Evolutionary conservation across 2,329 filamentous ascomycete species (phyloP).

Genomic region (Hymenoscyphus salicellus): DNA sequence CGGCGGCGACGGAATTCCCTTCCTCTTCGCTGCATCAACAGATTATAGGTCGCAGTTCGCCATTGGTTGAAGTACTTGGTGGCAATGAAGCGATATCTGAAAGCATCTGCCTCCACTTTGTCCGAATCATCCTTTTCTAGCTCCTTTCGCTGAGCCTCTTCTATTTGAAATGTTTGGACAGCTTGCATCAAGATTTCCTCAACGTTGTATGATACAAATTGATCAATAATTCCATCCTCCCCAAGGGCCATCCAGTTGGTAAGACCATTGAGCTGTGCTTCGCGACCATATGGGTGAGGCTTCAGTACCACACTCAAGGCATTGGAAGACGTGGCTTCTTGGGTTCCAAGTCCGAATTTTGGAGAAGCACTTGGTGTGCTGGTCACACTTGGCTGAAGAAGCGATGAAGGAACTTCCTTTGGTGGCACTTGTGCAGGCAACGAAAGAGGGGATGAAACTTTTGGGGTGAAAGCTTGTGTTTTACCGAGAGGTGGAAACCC

Average conservation of each 20-base stretch:
- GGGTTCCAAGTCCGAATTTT: background rate
- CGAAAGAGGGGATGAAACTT: background rate
- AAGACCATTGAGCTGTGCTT: conserved; percentile 17
- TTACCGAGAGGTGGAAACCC: background rate
- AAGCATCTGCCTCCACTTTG: conserved; percentile 26
- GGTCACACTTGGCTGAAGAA: background rate
- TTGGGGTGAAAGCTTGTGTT: background rate
- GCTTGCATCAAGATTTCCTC: conserved; percentile 24
- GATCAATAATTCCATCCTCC: conserved; percentile 34
- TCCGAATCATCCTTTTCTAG: conserved; percentile 23
- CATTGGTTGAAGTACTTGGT: conserved; percentile 33
- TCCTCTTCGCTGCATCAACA: conserved; percentile 31
- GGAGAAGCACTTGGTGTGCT: background rate
- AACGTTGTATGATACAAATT: conserved; percentile 31
- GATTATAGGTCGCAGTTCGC: conserved; percentile 26
- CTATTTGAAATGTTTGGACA: conserved; percentile 20
- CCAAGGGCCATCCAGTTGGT: conserved; percentile 32
- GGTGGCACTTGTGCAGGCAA: background rate
- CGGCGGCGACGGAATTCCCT: conserved; percentile 32
- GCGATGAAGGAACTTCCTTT: background rate
- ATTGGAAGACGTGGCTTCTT: background rate
- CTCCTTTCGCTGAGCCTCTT: conserved; percentile 21
- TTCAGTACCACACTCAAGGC: background rate
- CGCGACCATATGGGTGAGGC: conserved; percentile 4
- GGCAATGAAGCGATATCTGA: conserved; percentile 29